Evolutionary conservation across 169 alveolate species (phyloP).

Genomic region (Eimeria acervulina): DNA sequence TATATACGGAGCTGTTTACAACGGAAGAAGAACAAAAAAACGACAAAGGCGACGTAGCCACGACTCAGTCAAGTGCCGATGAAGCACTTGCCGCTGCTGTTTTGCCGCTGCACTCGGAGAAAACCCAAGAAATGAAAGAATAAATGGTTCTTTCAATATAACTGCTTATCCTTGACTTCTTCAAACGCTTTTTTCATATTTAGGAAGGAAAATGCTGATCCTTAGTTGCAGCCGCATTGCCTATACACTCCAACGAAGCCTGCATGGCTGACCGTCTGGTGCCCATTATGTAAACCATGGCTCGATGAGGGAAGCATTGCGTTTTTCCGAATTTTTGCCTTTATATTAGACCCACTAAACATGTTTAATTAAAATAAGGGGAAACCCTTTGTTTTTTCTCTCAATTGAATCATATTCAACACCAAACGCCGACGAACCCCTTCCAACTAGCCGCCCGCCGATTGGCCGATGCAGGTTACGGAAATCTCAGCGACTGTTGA

Average conservation of each 20-base stretch:
- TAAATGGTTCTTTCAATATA: neutral
- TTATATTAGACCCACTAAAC: neutral
- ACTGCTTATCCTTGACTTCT: neutral
- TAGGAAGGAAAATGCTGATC: neutral
- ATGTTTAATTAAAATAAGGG: neutral
- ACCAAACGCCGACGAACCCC: neutral
- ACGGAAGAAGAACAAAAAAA: neutral
- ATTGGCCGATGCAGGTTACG: neutral
- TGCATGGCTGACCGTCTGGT: conserved; percentile 25
- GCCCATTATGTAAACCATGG: conserved; percentile 23
- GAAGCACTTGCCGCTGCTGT: conserved; percentile 9
- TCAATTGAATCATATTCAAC: neutral
- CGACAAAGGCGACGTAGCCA: neutral
- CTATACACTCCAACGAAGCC: neutral
- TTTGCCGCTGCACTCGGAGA: neutral
- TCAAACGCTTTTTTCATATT: neutral
- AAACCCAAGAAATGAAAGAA: neutral
- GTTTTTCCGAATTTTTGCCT: neutral
- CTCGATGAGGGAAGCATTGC: conserved; percentile 25
- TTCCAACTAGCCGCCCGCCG: conserved; percentile 35
- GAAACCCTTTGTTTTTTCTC: neutral
- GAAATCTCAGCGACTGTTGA: neutral
- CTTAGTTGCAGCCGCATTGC: neutral
- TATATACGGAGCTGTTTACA: neutral
- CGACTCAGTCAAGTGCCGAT: conserved; percentile 7